Conservation (phyloP, 2,329 filamentous ascomycete species). For the Drechslerella dactyloides region DNA sequence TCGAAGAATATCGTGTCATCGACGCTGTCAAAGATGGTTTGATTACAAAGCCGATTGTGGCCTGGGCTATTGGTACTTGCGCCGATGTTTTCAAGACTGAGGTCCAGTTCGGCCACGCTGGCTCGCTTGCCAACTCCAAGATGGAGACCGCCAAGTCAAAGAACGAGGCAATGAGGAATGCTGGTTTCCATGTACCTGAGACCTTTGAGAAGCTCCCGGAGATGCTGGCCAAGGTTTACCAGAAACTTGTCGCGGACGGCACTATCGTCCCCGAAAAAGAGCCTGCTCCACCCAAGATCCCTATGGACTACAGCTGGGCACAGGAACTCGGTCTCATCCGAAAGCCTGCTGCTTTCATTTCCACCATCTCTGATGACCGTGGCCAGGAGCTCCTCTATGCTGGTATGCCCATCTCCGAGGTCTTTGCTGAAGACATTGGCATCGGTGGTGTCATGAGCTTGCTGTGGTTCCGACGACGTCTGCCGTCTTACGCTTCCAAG, state of each 20-base stretch:
- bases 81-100: conserved; percentile 99
- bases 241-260: conserved; percentile 82
- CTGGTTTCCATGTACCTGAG: conserved; percentile 90
- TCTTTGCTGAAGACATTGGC: conserved; percentile 98
- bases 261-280: conserved; percentile 85
- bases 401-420: conserved; percentile 99
- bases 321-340: conserved; percentile 99
- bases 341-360: conserved; percentile 99
- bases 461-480: conserved; percentile 97
- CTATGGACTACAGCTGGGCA: conserved; percentile 99
- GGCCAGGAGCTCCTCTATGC: conserved; percentile 98
- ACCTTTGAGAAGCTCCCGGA: conserved; percentile 95
- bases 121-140: conserved; percentile 98
- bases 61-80: conserved; percentile 99
- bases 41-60: conserved; percentile 98
- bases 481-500: conserved; percentile 94
- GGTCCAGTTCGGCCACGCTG: conserved; percentile 98
- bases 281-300: conserved; percentile 96
- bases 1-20: conserved; percentile 99
- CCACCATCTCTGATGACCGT: conserved; percentile 99
- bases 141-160: conserved; percentile 95
- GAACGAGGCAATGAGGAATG: conserved; percentile 96
- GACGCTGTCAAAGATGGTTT: conserved; percentile 92
- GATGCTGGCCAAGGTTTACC: conserved; percentile 79
- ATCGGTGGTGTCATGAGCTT: conserved; percentile 99